phyloP scores from a whole-genome alignment of 768 basidiomycete species.

The Leccinum truebloodii region DNA sequence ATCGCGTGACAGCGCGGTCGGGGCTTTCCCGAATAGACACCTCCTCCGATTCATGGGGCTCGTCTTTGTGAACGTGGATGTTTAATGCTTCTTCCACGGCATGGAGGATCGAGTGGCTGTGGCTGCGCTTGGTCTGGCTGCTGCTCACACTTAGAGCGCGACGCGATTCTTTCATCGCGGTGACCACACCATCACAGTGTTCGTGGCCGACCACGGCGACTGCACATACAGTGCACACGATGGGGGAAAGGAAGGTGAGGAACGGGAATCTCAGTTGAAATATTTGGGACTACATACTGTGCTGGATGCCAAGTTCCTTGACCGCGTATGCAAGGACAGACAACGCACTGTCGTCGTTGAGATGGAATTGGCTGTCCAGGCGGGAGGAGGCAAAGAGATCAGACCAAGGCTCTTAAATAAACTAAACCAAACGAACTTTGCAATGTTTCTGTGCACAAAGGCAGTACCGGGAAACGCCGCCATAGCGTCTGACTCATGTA shows the following conservation, averaged over 20 bases:
- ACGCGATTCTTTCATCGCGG: constrained; percentile 26
- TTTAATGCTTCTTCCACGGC: background rate
- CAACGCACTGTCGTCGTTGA: constrained; percentile 65
- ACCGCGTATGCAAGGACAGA: constrained; percentile 78
- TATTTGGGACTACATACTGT: constrained; percentile 51
- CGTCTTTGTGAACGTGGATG: constrained; percentile 26
- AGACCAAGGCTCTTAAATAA: background rate
- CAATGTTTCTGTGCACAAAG: constrained; percentile 86
- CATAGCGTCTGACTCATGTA: constrained; percentile 76
- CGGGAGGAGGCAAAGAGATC: constrained; percentile 29
- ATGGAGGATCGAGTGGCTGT: constrained; percentile 19
- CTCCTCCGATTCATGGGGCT: constrained; percentile 5
- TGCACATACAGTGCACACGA: constrained; percentile 28
- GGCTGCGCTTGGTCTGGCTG: constrained; percentile 1
- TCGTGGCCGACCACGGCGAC: constrained; percentile 84
- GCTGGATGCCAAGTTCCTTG: constrained; percentile 61
- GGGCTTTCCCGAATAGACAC: constrained; percentile 22
- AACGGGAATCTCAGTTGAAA: background rate
- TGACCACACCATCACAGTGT: constrained; percentile 73
- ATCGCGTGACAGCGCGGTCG: constrained; percentile 58
- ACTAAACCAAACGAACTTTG: constrained; percentile 43
- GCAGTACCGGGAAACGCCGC: constrained; percentile 73
- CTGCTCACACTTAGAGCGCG: constrained; percentile 49
- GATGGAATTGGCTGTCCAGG: constrained; percentile 69
- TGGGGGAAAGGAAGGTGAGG: background rate